Percentiles rank a stretch among this genome's conserved stretches.
Conservation (phyloP, 1,284 basidiomycete genomes). For the Neonothopanus nambi region DNA sequence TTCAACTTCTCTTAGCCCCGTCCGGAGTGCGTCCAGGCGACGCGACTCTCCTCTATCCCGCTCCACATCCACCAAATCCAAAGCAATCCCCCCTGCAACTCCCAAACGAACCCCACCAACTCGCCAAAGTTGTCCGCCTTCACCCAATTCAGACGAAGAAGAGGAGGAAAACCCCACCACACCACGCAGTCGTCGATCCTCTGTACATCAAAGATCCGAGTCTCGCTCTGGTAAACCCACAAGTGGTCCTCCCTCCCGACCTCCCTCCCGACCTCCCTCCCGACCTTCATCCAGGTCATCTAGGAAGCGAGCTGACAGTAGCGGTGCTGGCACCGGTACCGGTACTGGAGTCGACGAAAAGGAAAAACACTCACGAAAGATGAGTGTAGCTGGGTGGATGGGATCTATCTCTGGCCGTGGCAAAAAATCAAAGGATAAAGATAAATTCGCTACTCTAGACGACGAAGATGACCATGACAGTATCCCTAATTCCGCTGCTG, state of each 20-base stretch:
- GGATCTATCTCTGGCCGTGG: constrained; percentile 56
- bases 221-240: constrained; percentile 27
- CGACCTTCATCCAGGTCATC: constrained; percentile 55
- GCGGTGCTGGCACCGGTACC: constrained; percentile 34
- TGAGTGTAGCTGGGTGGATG: constrained; percentile 66
- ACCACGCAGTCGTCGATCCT: constrained; percentile 31
- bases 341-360: no score
- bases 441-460: constrained; percentile 57
- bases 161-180: constrained; percentile 22
- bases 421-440: constrained; percentile 66
- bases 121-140: constrained; percentile 15
- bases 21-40: constrained; percentile 1
- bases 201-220: constrained; percentile 41
- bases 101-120: constrained; percentile 13
- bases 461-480: constrained; percentile 38
- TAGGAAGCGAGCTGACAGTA: constrained; percentile 61
- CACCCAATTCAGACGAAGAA: constrained; percentile 38
- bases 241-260: not conserved
- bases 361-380: constrained; percentile 36
- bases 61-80: constrained; percentile 14
- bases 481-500: constrained; percentile 23
- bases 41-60: constrained; percentile 21
- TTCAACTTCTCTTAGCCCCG: constrained; percentile 12
- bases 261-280: constrained; percentile 43
- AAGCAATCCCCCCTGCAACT: constrained; percentile 7